Base-by-base conservation (phyloP, 1,284 basidiomycete species). In the Naganishia cerealis region DNA sequence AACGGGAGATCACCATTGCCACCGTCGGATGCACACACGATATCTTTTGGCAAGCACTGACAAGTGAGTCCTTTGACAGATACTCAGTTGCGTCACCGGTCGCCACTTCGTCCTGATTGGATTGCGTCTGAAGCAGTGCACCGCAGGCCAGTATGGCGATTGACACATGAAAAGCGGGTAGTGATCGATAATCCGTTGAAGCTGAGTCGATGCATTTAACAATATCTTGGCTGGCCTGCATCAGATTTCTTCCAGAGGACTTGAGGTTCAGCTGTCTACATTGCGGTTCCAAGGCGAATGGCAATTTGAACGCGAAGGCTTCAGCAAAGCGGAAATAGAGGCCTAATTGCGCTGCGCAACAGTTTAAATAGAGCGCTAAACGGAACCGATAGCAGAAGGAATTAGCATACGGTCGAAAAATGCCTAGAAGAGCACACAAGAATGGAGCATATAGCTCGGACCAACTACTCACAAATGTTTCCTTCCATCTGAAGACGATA, bases 301-400 rank as follows among this genome's bases (percentile, higher is more conserved):
- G 50, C 13, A 63, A 40, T 26, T 42, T 40, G 50, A 40, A 63
- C 18, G 38, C 50, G 36, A 63, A 63, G 7, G 18, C 26, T 18
- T 54, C 39, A 13, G 61, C 26, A 24, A 63, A 63, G 38, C 61
- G 61, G 21, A 63, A 63, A 50, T 63, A 63, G 26, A 63, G 50
- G 5, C 50, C 50, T 15, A 63, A 54, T 16, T 63, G 61, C 13
- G 50, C 50, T 13, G 61, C 61, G 13, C 50, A 63, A 13, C 61
- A 63, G 15, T 63, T 52, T 3, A 63, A 40, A 36, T 40, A 63
- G 12, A 63, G 21, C 24, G 46, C 46, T 18, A 13, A 33, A 33
- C 29, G 21, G 1, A 50, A 24, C 21, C 21, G 46, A 21, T 8
- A 2, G 15, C 21, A n/a, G 7, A 7, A 50, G 9, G 21, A 24